Percentiles rank a stretch among this genome's conserved stretches.
Evolutionary conservation across 345 rosid genomes (phyloP).

Genomic region (Eutrema yunnanense): DNA sequence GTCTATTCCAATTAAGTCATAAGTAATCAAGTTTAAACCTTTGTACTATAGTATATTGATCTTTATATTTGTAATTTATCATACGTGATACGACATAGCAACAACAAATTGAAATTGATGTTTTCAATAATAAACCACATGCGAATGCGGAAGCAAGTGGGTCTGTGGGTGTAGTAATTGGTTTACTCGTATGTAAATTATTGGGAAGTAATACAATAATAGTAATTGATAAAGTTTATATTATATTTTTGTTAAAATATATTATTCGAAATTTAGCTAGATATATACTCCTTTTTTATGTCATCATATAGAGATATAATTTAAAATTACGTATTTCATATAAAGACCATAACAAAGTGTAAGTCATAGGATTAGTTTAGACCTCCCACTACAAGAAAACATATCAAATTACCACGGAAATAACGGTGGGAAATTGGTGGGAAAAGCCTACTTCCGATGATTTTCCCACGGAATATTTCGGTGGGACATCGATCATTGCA

Average conservation of each 20-base stretch:
- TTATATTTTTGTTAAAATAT: no score
- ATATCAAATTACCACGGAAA: no score
- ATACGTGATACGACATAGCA: background rate
- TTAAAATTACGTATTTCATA: background rate
- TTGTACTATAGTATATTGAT: background rate
- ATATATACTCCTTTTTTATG: no score
- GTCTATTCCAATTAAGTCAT: background rate
- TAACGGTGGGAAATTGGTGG: no score
- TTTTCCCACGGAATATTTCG: no score
- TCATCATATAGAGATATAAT: background rate
- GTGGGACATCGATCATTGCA: no score
- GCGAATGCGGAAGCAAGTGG: background rate
- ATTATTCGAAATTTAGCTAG: no score
- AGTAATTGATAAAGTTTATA: background rate
- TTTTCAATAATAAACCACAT: background rate
- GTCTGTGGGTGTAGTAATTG: background rate
- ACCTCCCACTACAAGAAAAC: no score
- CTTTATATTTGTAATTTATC: background rate
- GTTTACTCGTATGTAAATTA: background rate
- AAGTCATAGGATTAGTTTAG: background rate
- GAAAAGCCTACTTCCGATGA: no score
- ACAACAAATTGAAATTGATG: background rate
- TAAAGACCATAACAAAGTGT: background rate
- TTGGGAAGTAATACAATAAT: background rate
- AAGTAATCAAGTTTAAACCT: background rate